Percentiles rank a stretch among this genome's conserved stretches.
phyloP scores from a whole-genome alignment of 2,329 filamentous ascomycete species.

The Aspergillus luchuensis region DNA sequence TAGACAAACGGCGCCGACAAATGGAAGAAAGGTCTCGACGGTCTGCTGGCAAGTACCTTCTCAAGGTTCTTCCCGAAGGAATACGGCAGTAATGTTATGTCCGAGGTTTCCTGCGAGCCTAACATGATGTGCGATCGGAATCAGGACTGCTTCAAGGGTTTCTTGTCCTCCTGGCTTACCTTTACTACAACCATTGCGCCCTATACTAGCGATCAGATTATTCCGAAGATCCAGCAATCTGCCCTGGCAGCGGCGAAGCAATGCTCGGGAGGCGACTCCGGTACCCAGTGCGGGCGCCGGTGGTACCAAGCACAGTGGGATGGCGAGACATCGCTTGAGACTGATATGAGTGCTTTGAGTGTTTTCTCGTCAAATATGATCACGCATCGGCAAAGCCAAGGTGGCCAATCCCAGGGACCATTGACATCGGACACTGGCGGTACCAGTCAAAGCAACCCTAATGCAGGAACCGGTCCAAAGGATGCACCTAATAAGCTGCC shows the following conservation, averaged over 20 bases:
- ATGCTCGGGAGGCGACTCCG: constrained; percentile 61
- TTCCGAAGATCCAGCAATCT: constrained; percentile 61
- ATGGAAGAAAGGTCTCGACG: constrained; percentile 62
- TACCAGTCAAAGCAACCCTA: constrained; percentile 54
- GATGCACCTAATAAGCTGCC: constrained; percentile 14
- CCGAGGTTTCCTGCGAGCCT: constrained; percentile 69
- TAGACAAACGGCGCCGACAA: constrained; percentile 46
- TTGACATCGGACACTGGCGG: constrained; percentile 58
- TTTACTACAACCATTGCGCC: constrained; percentile 65
- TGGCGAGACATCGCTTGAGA: constrained; percentile 40
- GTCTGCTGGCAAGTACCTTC: constrained; percentile 56
- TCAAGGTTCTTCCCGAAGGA: constrained; percentile 55
- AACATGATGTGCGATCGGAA: constrained; percentile 67
- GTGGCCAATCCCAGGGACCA: constrained; percentile 29
- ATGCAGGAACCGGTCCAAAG: constrained; percentile 37
- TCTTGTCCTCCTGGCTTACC: constrained; percentile 68
- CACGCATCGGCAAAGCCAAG: constrained; percentile 29
- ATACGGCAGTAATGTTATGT: constrained; percentile 57
- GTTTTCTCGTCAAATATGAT: constrained; percentile 37
- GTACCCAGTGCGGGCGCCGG: constrained; percentile 57
- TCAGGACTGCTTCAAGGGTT: constrained; percentile 73
- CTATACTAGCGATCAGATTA: constrained; percentile 56
- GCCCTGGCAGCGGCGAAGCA: constrained; percentile 62
- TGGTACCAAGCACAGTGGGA: constrained; percentile 46
- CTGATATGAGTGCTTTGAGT: constrained; percentile 46